These are phyloP conservation scores for Aethionema arabicum DNA, from an alignment of 345 rosid genomes.

Conservation along the genomic window DNA sequence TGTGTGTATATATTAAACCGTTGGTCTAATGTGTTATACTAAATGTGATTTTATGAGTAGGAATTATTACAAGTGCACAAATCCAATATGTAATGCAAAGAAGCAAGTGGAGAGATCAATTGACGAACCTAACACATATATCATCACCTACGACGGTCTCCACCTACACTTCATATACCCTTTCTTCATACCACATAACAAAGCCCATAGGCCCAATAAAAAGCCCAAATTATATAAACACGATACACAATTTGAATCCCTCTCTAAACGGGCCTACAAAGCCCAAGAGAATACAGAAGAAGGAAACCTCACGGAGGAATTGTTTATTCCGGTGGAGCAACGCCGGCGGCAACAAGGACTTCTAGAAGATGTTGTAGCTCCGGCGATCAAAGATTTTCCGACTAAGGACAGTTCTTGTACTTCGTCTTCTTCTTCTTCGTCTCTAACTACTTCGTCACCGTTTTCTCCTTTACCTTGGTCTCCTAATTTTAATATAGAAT, in stretches of 20 bases:
- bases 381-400: conserved; percentile 47
- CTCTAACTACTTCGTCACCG: conserved; percentile 41
- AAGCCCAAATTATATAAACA: conserved; percentile 41
- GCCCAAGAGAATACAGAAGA: conserved; percentile 25
- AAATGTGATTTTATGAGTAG: conserved; percentile 36
- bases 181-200: conserved; percentile 38
- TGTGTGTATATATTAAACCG: not conserved
- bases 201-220: conserved; percentile 35
- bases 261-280: conserved; percentile 8
- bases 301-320: conserved; percentile 10
- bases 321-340: conserved; percentile 20
- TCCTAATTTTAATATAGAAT: conserved; percentile 15
- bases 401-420: conserved; percentile 19
- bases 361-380: conserved; percentile 80
- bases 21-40: not conserved
- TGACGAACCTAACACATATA: conserved; percentile 61
- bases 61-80: conserved; percentile 90
- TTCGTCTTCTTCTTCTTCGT: conserved; percentile 45
- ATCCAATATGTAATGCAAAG: conserved; percentile 77
- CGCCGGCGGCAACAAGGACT: conserved; percentile 43
- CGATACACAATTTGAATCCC: conserved; percentile 22
- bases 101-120: conserved; percentile 77
- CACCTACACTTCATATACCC: conserved; percentile 73
- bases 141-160: conserved; percentile 84
- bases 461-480: conserved; percentile 57